phyloP scores from a whole-genome alignment of 2,329 filamentous ascomycete species.

The Cryphonectria nitschkei region DNA sequence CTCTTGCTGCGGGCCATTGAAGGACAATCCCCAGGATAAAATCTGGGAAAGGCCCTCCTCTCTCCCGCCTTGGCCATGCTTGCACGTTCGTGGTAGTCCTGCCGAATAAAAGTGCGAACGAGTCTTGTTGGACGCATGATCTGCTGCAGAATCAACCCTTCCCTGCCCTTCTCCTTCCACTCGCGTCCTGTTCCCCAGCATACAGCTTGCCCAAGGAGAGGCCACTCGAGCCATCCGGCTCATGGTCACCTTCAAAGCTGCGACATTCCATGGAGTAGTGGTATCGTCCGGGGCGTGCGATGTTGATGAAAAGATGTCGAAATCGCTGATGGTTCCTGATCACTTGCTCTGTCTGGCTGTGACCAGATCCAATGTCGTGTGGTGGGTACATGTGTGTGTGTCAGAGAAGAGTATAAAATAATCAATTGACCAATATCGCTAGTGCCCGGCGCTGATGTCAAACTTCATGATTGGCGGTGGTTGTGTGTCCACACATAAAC shows the following conservation, averaged over 20 bases:
- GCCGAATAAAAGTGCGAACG: neutral
- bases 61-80: constrained; percentile 8
- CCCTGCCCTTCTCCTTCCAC: neutral
- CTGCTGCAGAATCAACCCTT: neutral
- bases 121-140: neutral
- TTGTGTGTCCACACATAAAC: constrained; percentile 30
- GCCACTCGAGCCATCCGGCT: neutral
- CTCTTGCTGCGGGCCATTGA: constrained; percentile 6
- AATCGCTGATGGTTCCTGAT: constrained; percentile 11
- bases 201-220: neutral
- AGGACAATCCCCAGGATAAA: neutral
- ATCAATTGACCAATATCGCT: constrained; percentile 8
- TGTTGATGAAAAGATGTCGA: constrained; percentile 9
- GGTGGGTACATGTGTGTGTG: neutral
- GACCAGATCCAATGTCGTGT: neutral
- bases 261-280: constrained; percentile 4
- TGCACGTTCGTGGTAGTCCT: constrained; percentile 8
- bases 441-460: constrained; percentile 22
- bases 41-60: neutral
- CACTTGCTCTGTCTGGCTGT: neutral
- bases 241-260: neutral
- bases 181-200: neutral
- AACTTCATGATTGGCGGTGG: constrained; percentile 32
- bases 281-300: neutral
- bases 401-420: constrained; percentile 2